Conservation (phyloP, 176 grass and related monocot species). For the bread wheat (Triticum aestivum) region IWGSC_CS_RefSeq_v2.1 NC_057810.1:586865947-586866446, state of each 20-base stretch:
- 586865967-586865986: conserved; percentile 18
- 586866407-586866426: not conserved
- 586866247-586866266: not conserved
- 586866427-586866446: not conserved
- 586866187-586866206: not conserved
- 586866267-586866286: not conserved
- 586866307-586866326: not conserved
- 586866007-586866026: conserved; percentile 94
- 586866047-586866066: conserved; percentile 69
- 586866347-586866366: not conserved
- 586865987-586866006: conserved; percentile 91
- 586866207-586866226: not conserved
- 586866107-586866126: not conserved
- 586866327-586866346: not conserved
- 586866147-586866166: not conserved
- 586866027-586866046: conserved; percentile 51
- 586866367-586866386: not conserved
- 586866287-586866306: not conserved
- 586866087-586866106: not conserved
- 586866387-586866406: not conserved
- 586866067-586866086: conserved; percentile 51
- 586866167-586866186: not conserved
- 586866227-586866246: conserved; percentile 3
- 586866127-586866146: not conserved
- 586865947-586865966: conserved; percentile 58